These are phyloP conservation scores for Penstemon newberryi DNA, from an alignment of 257 asterid genomes.

Conservation along the genomic window DNA sequence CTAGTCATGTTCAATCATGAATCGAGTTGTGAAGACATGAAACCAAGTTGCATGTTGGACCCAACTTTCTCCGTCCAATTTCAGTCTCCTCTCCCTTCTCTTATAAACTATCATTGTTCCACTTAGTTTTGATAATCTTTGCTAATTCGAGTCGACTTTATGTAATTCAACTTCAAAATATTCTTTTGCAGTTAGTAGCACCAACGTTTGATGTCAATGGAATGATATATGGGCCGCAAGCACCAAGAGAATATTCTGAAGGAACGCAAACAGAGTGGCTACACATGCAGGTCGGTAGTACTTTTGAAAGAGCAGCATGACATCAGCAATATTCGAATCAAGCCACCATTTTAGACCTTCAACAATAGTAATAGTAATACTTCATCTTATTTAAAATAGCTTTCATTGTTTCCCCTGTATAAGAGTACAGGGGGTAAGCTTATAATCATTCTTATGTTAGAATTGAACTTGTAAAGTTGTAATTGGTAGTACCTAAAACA, in stretches of 20 bases:
- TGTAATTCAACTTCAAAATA: neutral
- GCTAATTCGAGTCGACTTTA: neutral
- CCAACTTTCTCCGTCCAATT: neutral
- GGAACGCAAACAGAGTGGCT: conserved; percentile 79
- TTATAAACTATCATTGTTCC: conserved; percentile 12
- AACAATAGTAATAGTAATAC: neutral
- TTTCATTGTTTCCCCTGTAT: neutral
- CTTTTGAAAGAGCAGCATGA: conserved; percentile 51
- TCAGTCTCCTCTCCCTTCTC: conserved; percentile 1
- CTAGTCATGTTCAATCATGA: conserved; percentile 2
- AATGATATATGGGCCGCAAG: conserved; percentile 64
- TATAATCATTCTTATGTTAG: no score
- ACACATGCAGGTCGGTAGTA: conserved; percentile 75
- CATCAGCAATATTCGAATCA: neutral
- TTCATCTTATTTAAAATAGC: conserved; percentile 24
- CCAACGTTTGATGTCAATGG: conserved; percentile 53
- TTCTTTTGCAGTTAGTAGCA: conserved; percentile 49
- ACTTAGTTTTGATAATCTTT: neutral
- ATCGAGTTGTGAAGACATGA: neutral
- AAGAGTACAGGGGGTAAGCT: no score
- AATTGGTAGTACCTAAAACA: no score
- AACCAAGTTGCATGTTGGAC: conserved; percentile 16
- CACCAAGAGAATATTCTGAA: conserved; percentile 57
- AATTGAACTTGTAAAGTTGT: no score
- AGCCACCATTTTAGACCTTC: neutral